Evolutionary conservation across 805 yeast species (phyloP).

Genomic region (Hemisphaericaspora nanyangensis): DNA sequence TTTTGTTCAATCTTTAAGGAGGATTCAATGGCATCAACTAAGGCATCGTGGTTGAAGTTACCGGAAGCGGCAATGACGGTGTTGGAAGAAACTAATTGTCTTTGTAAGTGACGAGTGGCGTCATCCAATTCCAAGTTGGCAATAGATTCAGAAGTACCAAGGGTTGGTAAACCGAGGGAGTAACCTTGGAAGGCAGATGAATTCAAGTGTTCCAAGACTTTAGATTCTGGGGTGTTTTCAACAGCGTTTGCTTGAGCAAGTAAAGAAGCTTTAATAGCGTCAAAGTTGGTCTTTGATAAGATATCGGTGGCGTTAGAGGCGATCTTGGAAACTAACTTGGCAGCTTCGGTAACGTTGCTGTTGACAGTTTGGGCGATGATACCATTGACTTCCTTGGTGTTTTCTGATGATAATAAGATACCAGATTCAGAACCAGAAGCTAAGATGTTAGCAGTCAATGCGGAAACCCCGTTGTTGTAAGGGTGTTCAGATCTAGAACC

Average conservation of each 20-base stretch:
- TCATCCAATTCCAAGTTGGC: conserved; percentile 56
- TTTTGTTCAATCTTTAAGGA: conserved; percentile 49
- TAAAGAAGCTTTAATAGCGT: conserved; percentile 44
- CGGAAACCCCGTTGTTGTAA: conserved; percentile 78
- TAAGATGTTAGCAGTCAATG: conserved; percentile 54
- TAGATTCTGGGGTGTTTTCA: conserved; percentile 53
- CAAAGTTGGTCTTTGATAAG: conserved; percentile 44
- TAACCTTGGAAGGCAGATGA: conserved; percentile 87
- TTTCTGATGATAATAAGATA: conserved; percentile 49
- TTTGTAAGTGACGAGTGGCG: conserved; percentile 50
- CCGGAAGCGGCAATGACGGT: conserved; percentile 70
- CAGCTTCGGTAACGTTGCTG: conserved; percentile 49
- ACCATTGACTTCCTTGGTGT: conserved; percentile 63
- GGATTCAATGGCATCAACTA: conserved; percentile 63
- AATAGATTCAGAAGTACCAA: conserved; percentile 69
- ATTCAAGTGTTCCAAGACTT: conserved; percentile 70
- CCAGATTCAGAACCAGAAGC: conserved; percentile 46
- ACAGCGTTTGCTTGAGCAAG: conserved; percentile 46
- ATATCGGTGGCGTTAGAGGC: conserved; percentile 34
- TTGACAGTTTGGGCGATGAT: conserved; percentile 53
- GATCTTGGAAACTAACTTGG: conserved; percentile 46
- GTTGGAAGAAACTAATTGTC: conserved; percentile 59
- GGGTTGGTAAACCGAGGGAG: conserved; percentile 70
- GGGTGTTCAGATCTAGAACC: conserved; percentile 80
- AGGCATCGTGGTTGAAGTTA: conserved; percentile 63